These are phyloP conservation scores for Hypoxylon perforatum DNA, from an alignment of 495 filamentous ascomycete species.

Conservation along the genomic window DNA sequence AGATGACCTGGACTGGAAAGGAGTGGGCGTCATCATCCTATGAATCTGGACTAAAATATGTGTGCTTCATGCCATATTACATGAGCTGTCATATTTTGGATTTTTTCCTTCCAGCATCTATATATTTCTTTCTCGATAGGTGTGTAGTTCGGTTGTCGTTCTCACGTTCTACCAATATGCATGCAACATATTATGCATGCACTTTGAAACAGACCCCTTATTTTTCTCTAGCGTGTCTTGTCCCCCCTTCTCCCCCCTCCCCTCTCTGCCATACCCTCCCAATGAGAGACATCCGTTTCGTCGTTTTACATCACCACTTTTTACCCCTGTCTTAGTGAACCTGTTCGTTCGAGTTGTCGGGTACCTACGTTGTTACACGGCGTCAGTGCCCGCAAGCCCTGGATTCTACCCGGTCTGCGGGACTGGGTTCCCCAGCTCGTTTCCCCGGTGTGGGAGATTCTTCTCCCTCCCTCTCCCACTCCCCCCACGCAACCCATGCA, in stretches of 20 bases:
- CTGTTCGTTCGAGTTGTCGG: slow-evolving; percentile 15
- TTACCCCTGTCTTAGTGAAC: slow-evolving; percentile 14
- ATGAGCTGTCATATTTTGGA: slow-evolving; percentile 29
- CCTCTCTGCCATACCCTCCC: background rate
- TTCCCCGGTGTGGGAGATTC: slow-evolving; percentile 5
- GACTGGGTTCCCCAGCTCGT: slow-evolving; percentile 25
- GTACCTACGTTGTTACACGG: slow-evolving; percentile 27
- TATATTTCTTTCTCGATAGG: slow-evolving; percentile 3
- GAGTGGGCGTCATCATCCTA: background rate
- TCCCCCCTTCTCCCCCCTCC: background rate
- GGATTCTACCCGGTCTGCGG: slow-evolving; percentile 29
- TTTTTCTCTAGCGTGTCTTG: too few species aligned
- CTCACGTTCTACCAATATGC: slow-evolving; percentile 17
- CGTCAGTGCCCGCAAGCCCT: slow-evolving; percentile 12
- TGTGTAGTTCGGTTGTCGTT: slow-evolving; percentile 13
- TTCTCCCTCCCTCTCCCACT: background rate
- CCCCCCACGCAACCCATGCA: background rate
- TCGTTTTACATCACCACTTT: too few species aligned
- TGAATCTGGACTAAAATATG: slow-evolving; percentile 12
- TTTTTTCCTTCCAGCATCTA: background rate
- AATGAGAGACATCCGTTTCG: too few species aligned
- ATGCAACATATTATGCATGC: slow-evolving; percentile 23
- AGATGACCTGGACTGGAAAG: slow-evolving; percentile 1
- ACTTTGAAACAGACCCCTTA: slow-evolving; percentile 12
- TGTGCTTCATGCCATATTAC: slow-evolving; percentile 33